Conservation (phyloP, 306 rosid genomes). For the Lablab purpureus region DNA sequence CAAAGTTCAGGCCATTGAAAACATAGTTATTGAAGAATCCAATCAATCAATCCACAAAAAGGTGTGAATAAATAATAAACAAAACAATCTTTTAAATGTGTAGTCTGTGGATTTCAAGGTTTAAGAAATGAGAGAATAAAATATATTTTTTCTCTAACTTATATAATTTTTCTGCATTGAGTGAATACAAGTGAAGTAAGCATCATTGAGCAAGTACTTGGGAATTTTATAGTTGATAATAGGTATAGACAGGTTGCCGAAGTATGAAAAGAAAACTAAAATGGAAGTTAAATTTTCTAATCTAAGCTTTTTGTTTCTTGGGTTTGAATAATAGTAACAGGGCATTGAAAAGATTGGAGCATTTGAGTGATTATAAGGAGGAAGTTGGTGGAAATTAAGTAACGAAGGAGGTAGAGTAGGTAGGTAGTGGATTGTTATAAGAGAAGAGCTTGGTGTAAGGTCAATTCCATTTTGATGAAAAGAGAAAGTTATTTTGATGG, state of each 20-base stretch:
- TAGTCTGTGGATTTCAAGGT: too few relatives aligned
- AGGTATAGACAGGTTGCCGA: slow-evolving; percentile 40
- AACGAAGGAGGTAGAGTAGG: background rate
- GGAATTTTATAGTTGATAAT: slow-evolving; percentile 33
- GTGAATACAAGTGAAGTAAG: slow-evolving; percentile 34
- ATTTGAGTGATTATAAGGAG: background rate
- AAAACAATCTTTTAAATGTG: too few relatives aligned
- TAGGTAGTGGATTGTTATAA: background rate
- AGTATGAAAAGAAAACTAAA: slow-evolving; percentile 30
- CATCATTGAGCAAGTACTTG: slow-evolving; percentile 38
- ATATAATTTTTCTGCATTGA: slow-evolving; percentile 3
- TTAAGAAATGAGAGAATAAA: too few relatives aligned
- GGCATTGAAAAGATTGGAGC: background rate
- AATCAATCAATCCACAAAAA: too few relatives aligned
- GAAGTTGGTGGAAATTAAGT: slow-evolving; percentile 34
- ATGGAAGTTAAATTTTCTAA: slow-evolving; percentile 22
- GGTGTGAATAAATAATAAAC: too few relatives aligned
- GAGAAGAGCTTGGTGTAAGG: slow-evolving; percentile 40
- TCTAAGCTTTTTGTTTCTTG: background rate
- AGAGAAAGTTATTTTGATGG: background rate
- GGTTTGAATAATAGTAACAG: slow-evolving; percentile 32
- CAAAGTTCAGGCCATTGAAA: too few relatives aligned
- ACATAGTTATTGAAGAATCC: too few relatives aligned
- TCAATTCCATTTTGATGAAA: slow-evolving; percentile 33
- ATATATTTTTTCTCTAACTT: too few relatives aligned